Conservation (phyloP, 371 early-diverging fungal species). For the Hamiltosporidium tvaerminnensis region DNA sequence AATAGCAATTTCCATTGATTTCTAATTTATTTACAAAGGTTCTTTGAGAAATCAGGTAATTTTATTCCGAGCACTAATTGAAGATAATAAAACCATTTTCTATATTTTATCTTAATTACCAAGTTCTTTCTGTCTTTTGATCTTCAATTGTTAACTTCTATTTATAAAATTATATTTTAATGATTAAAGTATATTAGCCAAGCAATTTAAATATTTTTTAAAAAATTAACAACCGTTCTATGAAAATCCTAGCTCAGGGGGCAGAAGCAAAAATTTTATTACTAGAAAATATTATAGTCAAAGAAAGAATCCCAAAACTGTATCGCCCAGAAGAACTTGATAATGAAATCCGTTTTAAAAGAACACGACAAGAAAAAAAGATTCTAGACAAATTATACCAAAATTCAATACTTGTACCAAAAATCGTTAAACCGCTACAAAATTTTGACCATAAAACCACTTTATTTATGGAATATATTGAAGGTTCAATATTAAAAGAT, state of each 20-base stretch:
- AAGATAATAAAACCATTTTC: too few species aligned
- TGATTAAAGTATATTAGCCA: too few species aligned
- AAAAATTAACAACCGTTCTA: slow-evolving; percentile 3
- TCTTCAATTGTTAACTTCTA: too few species aligned
- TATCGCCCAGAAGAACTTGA: slow-evolving; percentile 47
- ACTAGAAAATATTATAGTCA: slow-evolving; percentile 22
- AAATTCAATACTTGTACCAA: slow-evolving; percentile 19
- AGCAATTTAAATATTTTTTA: slow-evolving; percentile 1
- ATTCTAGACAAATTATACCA: slow-evolving; percentile 31
- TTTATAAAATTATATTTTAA: too few species aligned
- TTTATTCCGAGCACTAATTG: too few species aligned
- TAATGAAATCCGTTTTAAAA: slow-evolving; percentile 24
- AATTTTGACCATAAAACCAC: slow-evolving; percentile 10
- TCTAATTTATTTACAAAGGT: too few species aligned
- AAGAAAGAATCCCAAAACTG: slow-evolving; percentile 37
- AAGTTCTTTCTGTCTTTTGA: too few species aligned
- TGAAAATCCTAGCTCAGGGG: too few species aligned
- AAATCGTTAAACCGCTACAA: neutral
- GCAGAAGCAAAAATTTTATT: slow-evolving; percentile 47
- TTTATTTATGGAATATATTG: slow-evolving; percentile 43
- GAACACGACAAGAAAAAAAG: slow-evolving; percentile 37
- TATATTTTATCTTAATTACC: too few species aligned
- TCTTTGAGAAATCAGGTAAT: too few species aligned
- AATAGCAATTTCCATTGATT: too few species aligned
- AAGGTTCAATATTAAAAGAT: slow-evolving; percentile 24